A percentile compares a stretch with the other conserved stretches of the same genome.
phyloP scores from a whole-genome alignment of 371 early-diverging fungal genomes.

The Rhizomucor miehei region DNA sequence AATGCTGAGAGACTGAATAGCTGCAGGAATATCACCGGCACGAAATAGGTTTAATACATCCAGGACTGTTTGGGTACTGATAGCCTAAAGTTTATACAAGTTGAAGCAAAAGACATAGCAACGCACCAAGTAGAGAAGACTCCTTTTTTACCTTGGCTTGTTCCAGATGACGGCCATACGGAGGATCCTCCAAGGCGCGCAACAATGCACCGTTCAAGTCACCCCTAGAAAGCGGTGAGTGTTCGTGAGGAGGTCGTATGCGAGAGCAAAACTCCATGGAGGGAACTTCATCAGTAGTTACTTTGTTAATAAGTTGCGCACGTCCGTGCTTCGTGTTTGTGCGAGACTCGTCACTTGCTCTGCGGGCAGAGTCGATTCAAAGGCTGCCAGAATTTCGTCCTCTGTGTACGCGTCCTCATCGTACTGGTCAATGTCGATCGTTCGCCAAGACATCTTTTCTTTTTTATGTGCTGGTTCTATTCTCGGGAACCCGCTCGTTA shows the following conservation, averaged over 20 bases:
- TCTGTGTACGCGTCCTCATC: slow-evolving; percentile 78
- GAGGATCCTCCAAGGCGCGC: slow-evolving; percentile 77
- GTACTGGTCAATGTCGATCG: slow-evolving; percentile 78
- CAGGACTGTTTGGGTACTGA: slow-evolving; percentile 73
- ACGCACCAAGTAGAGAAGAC: background rate
- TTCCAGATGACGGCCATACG: slow-evolving; percentile 72
- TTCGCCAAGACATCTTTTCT: slow-evolving; percentile 52
- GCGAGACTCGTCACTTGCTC: slow-evolving; percentile 58
- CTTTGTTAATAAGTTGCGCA: slow-evolving; percentile 55
- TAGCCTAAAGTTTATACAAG: slow-evolving; percentile 37
- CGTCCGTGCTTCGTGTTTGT: slow-evolving; percentile 58
- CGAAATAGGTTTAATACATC: slow-evolving; percentile 76
- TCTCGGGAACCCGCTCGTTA: too few species aligned
- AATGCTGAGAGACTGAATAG: slow-evolving; percentile 57
- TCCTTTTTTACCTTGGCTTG: slow-evolving; percentile 64
- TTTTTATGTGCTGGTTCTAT: too few species aligned
- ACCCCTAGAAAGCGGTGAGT: slow-evolving; percentile 49
- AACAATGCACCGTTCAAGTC: slow-evolving; percentile 64
- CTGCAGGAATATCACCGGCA: slow-evolving; percentile 60
- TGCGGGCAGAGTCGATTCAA: slow-evolving; percentile 33
- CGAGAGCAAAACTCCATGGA: background rate
- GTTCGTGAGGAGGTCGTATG: background rate
- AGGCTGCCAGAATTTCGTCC: slow-evolving; percentile 52
- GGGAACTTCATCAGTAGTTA: slow-evolving; percentile 14
- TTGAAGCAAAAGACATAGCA: background rate